These are phyloP conservation scores for Alloteropsis angusta DNA, from an alignment of 202 grass and related monocot genomes.

Conservation along the genomic window DNA sequence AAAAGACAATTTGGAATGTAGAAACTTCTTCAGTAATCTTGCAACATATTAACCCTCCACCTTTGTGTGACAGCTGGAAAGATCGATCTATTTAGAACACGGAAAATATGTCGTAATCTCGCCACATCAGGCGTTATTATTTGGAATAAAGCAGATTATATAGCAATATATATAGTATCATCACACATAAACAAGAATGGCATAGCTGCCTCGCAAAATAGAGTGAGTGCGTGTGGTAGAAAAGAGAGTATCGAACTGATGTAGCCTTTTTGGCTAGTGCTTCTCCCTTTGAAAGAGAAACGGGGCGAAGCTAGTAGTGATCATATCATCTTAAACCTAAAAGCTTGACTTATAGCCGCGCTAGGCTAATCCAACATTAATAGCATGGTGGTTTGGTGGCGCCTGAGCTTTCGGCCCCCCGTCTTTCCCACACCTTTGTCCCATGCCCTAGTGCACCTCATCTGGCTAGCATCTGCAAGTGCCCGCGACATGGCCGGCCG, in stretches of 20 bases:
- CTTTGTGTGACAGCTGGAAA: no score
- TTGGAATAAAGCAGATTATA: not conserved
- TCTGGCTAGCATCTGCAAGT: not conserved
- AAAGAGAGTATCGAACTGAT: not conserved
- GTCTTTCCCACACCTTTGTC: not conserved
- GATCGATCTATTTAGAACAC: not conserved
- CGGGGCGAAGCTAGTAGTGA: not conserved
- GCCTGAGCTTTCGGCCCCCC: constrained; percentile 6
- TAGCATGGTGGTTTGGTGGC: not conserved
- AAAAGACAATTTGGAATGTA: not conserved
- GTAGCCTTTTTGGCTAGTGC: not conserved
- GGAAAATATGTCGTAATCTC: not conserved
- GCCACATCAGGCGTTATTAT: no score
- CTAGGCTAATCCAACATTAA: constrained; percentile 16
- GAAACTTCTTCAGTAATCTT: no score
- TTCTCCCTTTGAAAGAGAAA: not conserved
- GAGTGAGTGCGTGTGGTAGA: not conserved
- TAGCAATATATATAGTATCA: no score
- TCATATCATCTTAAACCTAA: constrained; percentile 28
- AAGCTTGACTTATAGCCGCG: constrained; percentile 24
- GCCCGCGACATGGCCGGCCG: not conserved
- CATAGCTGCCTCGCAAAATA: not conserved
- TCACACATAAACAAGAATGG: no score
- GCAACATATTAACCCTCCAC: not conserved
- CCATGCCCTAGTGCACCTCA: constrained; percentile 7